Evolutionary conservation across 805 yeast species (phyloP).

Genomic region (Candida methanosorbosa): DNA sequence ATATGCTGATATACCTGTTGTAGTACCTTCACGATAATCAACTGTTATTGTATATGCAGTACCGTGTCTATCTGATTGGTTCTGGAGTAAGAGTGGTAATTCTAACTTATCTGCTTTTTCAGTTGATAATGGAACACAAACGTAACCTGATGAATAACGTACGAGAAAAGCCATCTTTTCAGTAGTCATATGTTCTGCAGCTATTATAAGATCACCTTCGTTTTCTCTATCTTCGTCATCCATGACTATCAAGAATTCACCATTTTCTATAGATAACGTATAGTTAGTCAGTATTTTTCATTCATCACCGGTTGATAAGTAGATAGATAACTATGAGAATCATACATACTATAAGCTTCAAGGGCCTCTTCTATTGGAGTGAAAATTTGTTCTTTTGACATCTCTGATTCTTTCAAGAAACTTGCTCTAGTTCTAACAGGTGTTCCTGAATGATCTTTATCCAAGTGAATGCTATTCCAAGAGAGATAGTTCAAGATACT

Average conservation of each 20-base stretch:
- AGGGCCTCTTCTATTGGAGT: constrained; percentile 61
- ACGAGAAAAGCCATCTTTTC: constrained; percentile 93
- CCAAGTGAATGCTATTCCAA: too few species aligned
- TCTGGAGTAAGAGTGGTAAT: constrained; percentile 67
- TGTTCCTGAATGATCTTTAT: too few species aligned
- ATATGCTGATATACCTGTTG: constrained; percentile 94
- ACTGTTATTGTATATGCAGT: constrained; percentile 95
- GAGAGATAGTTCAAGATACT: too few species aligned
- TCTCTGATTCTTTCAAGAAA: too few species aligned
- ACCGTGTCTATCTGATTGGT: constrained; percentile 75
- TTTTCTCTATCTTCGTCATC: constrained; percentile 95
- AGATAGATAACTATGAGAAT: background rate
- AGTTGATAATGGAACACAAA: constrained; percentile 81
- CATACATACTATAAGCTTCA: constrained; percentile 48
- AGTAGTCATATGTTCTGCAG: constrained; percentile 76
- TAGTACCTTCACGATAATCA: constrained; percentile 80
- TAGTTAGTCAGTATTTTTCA: constrained; percentile 1
- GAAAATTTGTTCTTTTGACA: constrained; percentile 20
- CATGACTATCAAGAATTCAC: constrained; percentile 89
- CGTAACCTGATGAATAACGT: constrained; percentile 80
- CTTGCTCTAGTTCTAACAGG: too few species aligned
- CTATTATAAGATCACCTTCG: constrained; percentile 93
- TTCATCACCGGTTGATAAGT: background rate
- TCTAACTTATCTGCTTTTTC: constrained; percentile 73
- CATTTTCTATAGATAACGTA: constrained; percentile 31